Evolutionary conservation across 345 rosid species (phyloP).

Genomic region (Linum usitatissimum): DNA sequence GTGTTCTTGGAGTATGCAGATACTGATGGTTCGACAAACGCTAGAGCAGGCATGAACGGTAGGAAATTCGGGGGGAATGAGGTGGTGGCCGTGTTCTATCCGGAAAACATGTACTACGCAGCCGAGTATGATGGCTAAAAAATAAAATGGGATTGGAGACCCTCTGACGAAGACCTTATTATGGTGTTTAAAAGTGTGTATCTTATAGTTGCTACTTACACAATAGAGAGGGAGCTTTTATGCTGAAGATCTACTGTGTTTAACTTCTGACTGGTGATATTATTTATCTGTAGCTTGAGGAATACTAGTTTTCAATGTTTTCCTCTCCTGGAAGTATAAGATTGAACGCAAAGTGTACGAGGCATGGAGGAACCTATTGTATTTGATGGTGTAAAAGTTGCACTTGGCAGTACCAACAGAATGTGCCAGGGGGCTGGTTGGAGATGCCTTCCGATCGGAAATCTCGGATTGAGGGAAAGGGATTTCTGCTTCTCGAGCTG

Average conservation of each 20-base stretch:
- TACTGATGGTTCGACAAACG: neutral
- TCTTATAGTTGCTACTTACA: neutral
- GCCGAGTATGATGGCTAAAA: neutral
- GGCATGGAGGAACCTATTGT: too few species aligned
- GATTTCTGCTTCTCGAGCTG: too few species aligned
- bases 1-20: constrained; percentile 6
- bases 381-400: too few species aligned
- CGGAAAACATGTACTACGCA: neutral
- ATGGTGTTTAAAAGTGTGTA: neutral
- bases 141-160: neutral
- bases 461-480: too few species aligned
- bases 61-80: constrained; percentile 4
- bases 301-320: neutral
- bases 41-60: constrained; percentile 4
- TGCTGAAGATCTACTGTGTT: neutral
- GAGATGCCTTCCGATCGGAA: too few species aligned
- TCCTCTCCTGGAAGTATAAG: too few species aligned
- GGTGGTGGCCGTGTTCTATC: constrained; percentile 1
- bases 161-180: neutral
- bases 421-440: too few species aligned
- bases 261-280: neutral
- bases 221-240: neutral
- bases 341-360: too few species aligned
- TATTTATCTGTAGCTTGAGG: neutral
- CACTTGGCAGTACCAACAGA: too few species aligned